Conservation (phyloP, 129 eudicot genomes). For the Pittosporum tobira region DNA sequence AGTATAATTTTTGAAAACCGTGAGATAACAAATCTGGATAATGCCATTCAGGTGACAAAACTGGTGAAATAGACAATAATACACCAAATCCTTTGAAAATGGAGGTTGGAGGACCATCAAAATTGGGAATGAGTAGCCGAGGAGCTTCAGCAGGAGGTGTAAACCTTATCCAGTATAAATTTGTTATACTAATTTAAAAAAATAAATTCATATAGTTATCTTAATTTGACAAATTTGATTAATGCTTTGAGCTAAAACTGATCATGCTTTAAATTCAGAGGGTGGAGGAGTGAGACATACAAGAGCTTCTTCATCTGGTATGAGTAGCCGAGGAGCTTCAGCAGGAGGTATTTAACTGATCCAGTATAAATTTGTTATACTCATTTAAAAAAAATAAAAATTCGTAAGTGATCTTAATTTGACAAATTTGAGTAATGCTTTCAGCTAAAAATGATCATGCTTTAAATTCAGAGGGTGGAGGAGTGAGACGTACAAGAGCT, state of each 20-base stretch:
- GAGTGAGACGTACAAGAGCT: slow-evolving; percentile 18
- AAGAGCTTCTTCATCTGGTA: slow-evolving; percentile 17
- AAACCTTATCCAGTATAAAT: too few relatives aligned
- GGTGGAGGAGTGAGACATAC: slow-evolving; percentile 22
- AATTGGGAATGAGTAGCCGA: slow-evolving; percentile 16
- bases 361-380: too few relatives aligned
- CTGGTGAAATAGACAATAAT: slow-evolving; percentile 9
- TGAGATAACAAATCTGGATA: too few relatives aligned
- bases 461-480: slow-evolving; percentile 34
- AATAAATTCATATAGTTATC: background rate
- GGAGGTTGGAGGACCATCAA: slow-evolving; percentile 27
- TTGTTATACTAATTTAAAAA: too few relatives aligned
- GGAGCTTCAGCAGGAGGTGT: slow-evolving; percentile 23
- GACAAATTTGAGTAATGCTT: background rate
- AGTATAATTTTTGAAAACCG: too few relatives aligned
- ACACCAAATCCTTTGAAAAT: slow-evolving; percentile 7
- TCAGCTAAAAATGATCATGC: slow-evolving; percentile 1
- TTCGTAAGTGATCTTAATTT: background rate
- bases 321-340: slow-evolving; percentile 12
- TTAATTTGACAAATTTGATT: background rate
- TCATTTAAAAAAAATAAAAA: too few relatives aligned
- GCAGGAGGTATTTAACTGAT: slow-evolving; percentile 28
- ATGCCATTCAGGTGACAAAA: too few relatives aligned
- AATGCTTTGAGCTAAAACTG: background rate
- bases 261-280: slow-evolving; percentile 13